Evolutionary conservation across 2,329 filamentous ascomycete species (phyloP).

Genomic region (Ophiobolus disseminans): DNA sequence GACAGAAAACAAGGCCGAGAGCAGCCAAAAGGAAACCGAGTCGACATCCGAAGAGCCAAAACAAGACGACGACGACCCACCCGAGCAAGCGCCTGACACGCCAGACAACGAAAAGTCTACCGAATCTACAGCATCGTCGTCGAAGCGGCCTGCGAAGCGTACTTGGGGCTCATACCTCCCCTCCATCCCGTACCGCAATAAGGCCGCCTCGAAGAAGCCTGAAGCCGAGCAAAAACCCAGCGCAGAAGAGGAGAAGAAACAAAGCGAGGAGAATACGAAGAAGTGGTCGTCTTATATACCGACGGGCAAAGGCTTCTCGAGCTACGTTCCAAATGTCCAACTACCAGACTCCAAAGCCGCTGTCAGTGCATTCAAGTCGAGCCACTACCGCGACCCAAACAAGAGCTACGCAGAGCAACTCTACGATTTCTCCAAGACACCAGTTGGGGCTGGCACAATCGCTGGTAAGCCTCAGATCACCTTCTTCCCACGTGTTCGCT

Average conservation of each 20-base stretch:
- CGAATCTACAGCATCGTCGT: conserved; percentile 12
- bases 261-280: conserved; percentile 46
- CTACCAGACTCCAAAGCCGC: conserved; percentile 49
- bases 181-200: conserved; percentile 47
- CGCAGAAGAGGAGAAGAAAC: conserved; percentile 38
- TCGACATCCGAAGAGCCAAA: conserved; percentile 4
- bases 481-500: not conserved
- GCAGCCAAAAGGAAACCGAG: conserved; percentile 1
- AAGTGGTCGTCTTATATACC: conserved; percentile 58
- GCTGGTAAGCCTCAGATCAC: conserved; percentile 40
- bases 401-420: conserved; percentile 59
- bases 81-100: conserved; percentile 41
- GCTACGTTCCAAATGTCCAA: conserved; percentile 53
- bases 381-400: conserved; percentile 54
- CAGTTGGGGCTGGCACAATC: conserved; percentile 56
- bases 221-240: conserved; percentile 30
- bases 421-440: conserved; percentile 59
- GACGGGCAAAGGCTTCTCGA: conserved; percentile 56
- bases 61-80: conserved; percentile 25
- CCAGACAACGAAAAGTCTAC: conserved; percentile 28
- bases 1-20: not conserved
- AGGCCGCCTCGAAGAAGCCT: conserved; percentile 24
- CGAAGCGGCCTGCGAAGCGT: conserved; percentile 33
- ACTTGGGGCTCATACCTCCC: conserved; percentile 51
- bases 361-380: conserved; percentile 54